Evolutionary conservation across 768 basidiomycete genomes (phyloP), one percentile per base, ranked within the genome.

Genomic region (Nidularia sp.): DNA sequence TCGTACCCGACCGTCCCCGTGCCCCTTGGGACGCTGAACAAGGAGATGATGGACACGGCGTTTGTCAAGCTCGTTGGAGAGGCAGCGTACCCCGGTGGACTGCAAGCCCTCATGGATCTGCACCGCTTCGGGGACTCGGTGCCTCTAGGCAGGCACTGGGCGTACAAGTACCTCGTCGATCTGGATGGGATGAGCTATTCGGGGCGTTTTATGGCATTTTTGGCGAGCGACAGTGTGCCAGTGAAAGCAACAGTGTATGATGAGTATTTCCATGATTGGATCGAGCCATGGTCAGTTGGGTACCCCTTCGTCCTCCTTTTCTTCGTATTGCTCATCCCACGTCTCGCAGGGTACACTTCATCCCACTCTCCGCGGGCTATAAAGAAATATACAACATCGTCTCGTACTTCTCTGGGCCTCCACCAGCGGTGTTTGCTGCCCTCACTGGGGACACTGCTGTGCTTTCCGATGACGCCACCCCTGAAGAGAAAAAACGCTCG

Each of bases 131-230:
- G 78, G 8, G 82, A 89, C 48, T 75, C 88, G 1, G 92, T 90
- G 1, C 86, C 88, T 2, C 72, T 98, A 0, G 91, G 91, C 5
- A 79, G 84, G 51, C 88, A 93, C 61, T 98, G 95, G 95, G 75
- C 85, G 53, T 92, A 94, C 74, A 96, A 97, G 72, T 93, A 95
- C 62, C 76, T 96, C 34, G 69, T 95, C 55, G 95, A 98, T 67
- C 68, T 98, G 52, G 95, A 97, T 62, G 95, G 96, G 12, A 95
- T 94, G 90, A 87, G 90, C 15, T 98, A 98, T 67, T 93, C 88
- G 29, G 95, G 87, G 2, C 78, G 93, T 9, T 94, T 97, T 66
- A 84, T 93, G 78, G 79, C 86, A 0, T 84, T 92, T 63, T 68
- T 93, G 60, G 87, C 86, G 42, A 93, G 88, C 49, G 93, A 96